Conservation (phyloP, 1,139 yeast genomes). For the Kodamaea fungicola region DNA sequence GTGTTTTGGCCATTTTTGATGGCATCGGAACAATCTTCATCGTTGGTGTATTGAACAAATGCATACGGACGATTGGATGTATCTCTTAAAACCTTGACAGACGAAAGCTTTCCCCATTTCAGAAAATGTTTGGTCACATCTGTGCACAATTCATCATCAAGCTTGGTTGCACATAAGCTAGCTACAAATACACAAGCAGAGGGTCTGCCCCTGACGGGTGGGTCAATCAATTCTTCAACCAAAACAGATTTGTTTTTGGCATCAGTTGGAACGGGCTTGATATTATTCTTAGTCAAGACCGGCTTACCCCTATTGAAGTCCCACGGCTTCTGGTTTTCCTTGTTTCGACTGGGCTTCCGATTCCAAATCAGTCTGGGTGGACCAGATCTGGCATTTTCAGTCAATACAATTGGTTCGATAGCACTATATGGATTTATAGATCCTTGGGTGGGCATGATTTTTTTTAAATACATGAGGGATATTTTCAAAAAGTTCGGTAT, state of each 20-base stretch:
- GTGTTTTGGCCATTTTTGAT: slow-evolving; percentile 68
- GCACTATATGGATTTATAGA: too few relatives aligned
- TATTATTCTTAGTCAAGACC: not conserved
- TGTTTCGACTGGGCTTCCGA: not conserved
- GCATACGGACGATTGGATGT: slow-evolving; percentile 86
- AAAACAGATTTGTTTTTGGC: not conserved
- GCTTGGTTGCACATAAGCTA: slow-evolving; percentile 56
- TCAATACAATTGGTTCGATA: too few relatives aligned
- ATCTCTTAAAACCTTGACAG: slow-evolving; percentile 87
- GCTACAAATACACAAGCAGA: slow-evolving; percentile 91
- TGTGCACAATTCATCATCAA: slow-evolving; percentile 67
- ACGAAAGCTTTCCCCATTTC: slow-evolving; percentile 64
- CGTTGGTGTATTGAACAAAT: slow-evolving; percentile 80
- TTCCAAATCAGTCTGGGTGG: not conserved
- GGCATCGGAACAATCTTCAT: slow-evolving; percentile 68
- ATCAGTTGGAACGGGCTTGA: not conserved
- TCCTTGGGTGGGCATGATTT: too few relatives aligned
- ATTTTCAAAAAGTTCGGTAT: too few relatives aligned
- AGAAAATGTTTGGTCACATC: slow-evolving; percentile 65
- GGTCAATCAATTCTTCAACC: not conserved
- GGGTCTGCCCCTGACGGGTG: slow-evolving; percentile 43
- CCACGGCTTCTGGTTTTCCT: not conserved
- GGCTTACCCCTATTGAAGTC: not conserved
- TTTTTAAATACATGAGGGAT: too few relatives aligned
- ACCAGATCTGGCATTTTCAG: not conserved